Evolutionary conservation across 805 yeast genomes (phyloP), one percentile per base, ranked within the genome.

Genomic region (Candida chauliodis): DNA sequence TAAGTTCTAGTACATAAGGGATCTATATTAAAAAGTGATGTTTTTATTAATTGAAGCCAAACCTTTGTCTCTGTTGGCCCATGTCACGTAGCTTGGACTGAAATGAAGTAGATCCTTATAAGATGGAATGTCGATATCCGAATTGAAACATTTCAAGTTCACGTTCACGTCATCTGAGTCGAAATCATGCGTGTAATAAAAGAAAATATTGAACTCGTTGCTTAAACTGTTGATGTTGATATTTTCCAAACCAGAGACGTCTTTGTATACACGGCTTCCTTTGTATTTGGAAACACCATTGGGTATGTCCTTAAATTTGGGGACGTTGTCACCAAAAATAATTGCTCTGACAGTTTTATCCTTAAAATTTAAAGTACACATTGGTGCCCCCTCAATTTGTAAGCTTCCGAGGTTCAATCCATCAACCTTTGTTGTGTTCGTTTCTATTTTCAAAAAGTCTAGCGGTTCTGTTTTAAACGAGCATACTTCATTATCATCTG

Each of bases 61-160:
- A 0, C 96, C 96, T 34, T 77, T 75, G 11, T 69, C 78, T 42
- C 62, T 50, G 50, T 86, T 89, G 21, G 87, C 73, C 66, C 79
- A 80, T 3, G 80, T 72, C 16, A 80, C 72, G 55, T 76, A 75
- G 16, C 67, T 59, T 1, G 95, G 95, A 1, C 85, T 64, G 52
- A 77, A 87, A 45, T 76, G 75, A 25, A 82, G 51, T 28, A 88
- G 53, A 52, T 89, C 95, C 41, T 76, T 80, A 46, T 71, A 78
- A 1, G 93, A 89, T 1, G 95, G 89, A 3, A 86, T 57, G 41
- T 70, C 72, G 54, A 78, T 76, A 47, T 88, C 95, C 7, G 87
- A 84, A 90, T 91, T 89, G 51, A 66, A 78, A 54, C 96, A 89
- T 17, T 75, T 67, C 7, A 88, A 71, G 6, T 64, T 57, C 1